Conservation (phyloP, 352 stramenopile genomes). For the Globisporangium barbulae region DNA sequence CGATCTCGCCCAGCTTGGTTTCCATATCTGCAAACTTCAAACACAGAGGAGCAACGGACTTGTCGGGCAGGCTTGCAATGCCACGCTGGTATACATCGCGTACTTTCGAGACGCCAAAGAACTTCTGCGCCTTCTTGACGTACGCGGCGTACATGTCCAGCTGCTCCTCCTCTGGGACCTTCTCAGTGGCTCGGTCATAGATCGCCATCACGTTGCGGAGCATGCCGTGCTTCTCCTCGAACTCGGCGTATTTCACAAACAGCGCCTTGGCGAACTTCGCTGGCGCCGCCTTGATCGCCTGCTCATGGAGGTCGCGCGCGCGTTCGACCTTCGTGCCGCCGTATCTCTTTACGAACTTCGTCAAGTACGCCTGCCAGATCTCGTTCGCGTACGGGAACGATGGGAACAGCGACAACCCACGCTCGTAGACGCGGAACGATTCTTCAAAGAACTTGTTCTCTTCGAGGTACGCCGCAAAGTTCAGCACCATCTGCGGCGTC, state of each 20-base stretch:
- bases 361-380: conserved; percentile 96
- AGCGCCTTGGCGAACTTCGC: conserved; percentile 84
- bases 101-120: conserved; percentile 95
- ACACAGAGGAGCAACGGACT: conserved; percentile 89
- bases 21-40: conserved; percentile 97
- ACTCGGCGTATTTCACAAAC: conserved; percentile 89
- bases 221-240: conserved; percentile 97
- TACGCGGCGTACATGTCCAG: conserved; percentile 94
- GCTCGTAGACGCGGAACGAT: conserved; percentile 93
- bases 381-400: conserved; percentile 94
- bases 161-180: conserved; percentile 86
- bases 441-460: conserved; percentile 98
- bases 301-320: conserved; percentile 96
- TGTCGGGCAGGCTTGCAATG: conserved; percentile 92
- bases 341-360: conserved; percentile 95
- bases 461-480: conserved; percentile 96
- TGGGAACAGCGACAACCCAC: conserved; percentile 67
- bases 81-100: conserved; percentile 97
- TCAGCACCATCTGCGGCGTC: conserved; percentile 96
- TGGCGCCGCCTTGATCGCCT: conserved; percentile 85
- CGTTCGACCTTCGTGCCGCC: conserved; percentile 95
- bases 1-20: conserved; percentile 95
- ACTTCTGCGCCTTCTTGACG: conserved; percentile 94
- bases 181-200: conserved; percentile 92
- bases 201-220: conserved; percentile 95